Evolutionary conservation across 257 asterid genomes (phyloP).

Genomic region (Solanum rostratum): DNA sequence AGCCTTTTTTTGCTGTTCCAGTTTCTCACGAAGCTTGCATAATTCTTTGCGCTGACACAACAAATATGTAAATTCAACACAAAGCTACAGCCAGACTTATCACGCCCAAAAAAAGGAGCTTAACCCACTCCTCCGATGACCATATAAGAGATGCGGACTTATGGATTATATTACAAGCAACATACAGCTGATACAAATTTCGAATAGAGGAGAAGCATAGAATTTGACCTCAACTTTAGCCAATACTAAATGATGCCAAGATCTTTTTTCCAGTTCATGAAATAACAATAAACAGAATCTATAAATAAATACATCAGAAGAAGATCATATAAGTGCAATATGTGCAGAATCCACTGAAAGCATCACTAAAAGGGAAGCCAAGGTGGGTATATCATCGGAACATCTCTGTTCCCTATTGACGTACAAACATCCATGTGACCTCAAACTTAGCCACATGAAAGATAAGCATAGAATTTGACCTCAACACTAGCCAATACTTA

Average conservation of each 20-base stretch:
- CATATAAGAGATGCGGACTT: background rate
- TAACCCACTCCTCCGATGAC: background rate
- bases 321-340: background rate
- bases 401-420: background rate
- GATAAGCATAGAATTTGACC: background rate
- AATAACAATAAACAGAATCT: background rate
- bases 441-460: background rate
- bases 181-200: background rate
- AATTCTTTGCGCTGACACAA: conserved; percentile 81
- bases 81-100: background rate
- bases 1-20: conserved; percentile 76
- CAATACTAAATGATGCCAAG: background rate
- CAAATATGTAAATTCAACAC: background rate
- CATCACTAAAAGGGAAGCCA: background rate
- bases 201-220: background rate
- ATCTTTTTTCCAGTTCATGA: background rate
- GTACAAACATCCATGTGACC: background rate
- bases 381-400: background rate
- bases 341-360: background rate
- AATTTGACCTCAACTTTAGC: background rate
- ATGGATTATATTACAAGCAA: background rate
- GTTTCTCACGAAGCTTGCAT: conserved; percentile 69
- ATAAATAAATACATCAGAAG: background rate
- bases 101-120: background rate
- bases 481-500: background rate